phyloP scores from a whole-genome alignment of 495 filamentous ascomycete genomes.

The Talaromyces ruber region DNA sequence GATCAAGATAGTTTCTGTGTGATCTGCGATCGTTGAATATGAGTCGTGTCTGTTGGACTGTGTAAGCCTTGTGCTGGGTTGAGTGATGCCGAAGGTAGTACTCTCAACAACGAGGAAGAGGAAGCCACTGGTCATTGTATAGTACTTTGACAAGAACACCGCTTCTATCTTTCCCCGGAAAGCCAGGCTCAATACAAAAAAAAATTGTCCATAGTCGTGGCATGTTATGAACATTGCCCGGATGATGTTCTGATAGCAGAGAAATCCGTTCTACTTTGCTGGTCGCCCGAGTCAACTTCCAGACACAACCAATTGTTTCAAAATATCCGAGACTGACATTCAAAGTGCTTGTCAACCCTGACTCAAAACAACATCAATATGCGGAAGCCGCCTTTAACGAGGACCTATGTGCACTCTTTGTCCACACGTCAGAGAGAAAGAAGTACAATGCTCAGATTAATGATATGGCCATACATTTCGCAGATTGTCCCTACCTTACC shows the following conservation, averaged over 20 bases:
- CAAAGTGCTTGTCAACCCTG: neutral
- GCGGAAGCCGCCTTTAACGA: neutral
- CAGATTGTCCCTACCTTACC: too few relatives aligned
- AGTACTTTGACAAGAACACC: neutral
- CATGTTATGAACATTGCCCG: neutral
- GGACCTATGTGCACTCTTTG: neutral
- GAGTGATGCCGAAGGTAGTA: neutral
- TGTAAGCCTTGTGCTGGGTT: neutral
- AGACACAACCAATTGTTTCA: neutral
- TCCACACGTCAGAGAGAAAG: too few relatives aligned
- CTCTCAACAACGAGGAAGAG: neutral
- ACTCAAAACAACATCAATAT: neutral
- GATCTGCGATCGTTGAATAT: neutral
- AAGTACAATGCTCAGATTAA: too few relatives aligned
- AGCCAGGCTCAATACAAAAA: neutral
- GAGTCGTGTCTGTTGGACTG: neutral
- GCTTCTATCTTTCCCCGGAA: neutral
- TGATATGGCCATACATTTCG: too few relatives aligned
- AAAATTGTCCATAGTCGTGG: neutral
- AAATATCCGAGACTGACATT: neutral
- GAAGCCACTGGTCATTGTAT: neutral
- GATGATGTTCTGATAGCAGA: neutral
- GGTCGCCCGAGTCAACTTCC: neutral
- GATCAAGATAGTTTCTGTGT: neutral
- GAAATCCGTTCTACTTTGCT: neutral